phyloP scores from a whole-genome alignment of 73 alveolate genomes.

The Tetrahymena borealis region DNA sequence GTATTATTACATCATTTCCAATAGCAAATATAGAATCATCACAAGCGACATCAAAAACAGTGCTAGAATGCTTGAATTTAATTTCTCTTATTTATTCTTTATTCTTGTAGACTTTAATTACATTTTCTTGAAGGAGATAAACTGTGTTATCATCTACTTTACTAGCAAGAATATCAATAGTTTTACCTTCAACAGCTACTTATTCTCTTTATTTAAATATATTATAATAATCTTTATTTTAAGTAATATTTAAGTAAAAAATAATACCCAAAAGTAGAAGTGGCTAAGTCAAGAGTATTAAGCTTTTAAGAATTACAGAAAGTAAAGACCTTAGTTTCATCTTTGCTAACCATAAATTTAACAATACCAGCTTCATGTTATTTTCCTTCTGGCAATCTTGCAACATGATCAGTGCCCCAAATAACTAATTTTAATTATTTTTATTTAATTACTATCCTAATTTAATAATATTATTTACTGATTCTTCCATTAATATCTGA shows the following conservation, averaged over 20 bases:
- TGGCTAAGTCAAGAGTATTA: neutral
- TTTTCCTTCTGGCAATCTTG: neutral
- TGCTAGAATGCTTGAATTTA: neutral
- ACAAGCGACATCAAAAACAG: neutral
- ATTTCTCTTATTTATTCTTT: neutral
- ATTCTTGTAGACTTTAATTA: neutral
- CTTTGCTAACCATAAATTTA: neutral
- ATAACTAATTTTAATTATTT: neutral
- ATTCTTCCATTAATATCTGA: conserved; percentile 40
- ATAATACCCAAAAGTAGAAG: neutral
- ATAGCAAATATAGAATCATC: neutral
- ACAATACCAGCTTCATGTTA: neutral
- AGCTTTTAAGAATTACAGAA: neutral
- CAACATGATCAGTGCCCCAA: neutral
- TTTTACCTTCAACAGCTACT: neutral
- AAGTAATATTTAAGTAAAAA: neutral
- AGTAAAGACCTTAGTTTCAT: neutral
- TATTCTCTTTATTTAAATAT: neutral
- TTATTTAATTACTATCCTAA: neutral
- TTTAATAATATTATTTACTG: neutral
- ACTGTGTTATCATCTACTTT: neutral
- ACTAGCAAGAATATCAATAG: neutral
- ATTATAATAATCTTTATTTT: neutral
- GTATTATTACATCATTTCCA: neutral
- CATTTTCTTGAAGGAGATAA: neutral